These are phyloP conservation scores for Ensete glaucum DNA, from an alignment of 176 grass and related monocot species.

Conservation along the genomic window DNA sequence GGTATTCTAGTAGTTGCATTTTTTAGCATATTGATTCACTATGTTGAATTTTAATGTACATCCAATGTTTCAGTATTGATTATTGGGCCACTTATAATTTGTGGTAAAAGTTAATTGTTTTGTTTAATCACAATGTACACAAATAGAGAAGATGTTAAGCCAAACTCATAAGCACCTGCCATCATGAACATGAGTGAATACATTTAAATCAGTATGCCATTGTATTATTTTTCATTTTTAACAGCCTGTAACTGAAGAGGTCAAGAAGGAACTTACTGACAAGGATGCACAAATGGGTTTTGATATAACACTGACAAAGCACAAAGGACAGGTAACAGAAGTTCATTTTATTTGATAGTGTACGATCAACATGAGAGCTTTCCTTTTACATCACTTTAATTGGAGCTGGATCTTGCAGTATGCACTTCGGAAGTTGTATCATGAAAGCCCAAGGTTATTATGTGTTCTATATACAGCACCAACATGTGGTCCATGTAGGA, in stretches of 20 bases:
- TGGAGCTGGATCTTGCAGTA: slow-evolving; percentile 44
- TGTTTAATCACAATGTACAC: background rate
- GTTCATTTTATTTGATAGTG: slow-evolving; percentile 9
- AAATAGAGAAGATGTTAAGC: background rate
- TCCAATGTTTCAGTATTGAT: background rate
- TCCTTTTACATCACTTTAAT: background rate
- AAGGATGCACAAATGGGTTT: slow-evolving; percentile 91
- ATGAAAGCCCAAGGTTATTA: slow-evolving; percentile 78
- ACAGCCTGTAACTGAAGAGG: slow-evolving; percentile 62
- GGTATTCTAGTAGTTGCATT: background rate
- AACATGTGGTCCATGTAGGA: slow-evolving; percentile 97
- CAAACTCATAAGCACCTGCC: too few species aligned
- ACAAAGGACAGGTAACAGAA: slow-evolving; percentile 75
- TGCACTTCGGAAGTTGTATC: slow-evolving; percentile 85
- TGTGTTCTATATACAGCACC: slow-evolving; percentile 96
- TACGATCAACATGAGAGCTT: background rate
- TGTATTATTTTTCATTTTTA: background rate
- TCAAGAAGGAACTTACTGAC: slow-evolving; percentile 60
- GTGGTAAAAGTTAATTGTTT: background rate
- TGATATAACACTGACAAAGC: slow-evolving; percentile 70
- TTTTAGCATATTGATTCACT: background rate
- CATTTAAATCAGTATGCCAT: background rate
- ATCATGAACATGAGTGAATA: background rate
- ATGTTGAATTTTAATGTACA: background rate
- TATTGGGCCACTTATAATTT: background rate